Base-by-base conservation (phyloP, 2,329 filamentous ascomycete genomes). In the Aspergillus thermomutatus region DNA sequence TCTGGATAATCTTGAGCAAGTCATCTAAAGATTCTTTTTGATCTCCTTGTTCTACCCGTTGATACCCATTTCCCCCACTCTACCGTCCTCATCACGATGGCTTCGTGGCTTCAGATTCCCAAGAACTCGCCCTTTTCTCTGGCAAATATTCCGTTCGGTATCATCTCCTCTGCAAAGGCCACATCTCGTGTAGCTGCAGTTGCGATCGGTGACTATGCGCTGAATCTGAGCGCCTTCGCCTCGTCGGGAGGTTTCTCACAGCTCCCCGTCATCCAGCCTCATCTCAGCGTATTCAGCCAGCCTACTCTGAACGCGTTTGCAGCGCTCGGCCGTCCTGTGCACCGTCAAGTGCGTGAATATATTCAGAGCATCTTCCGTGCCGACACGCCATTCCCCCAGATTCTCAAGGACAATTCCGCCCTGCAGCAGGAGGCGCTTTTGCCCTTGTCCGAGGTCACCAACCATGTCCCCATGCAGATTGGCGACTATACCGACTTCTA, bases 401-500 rank as follows among this genome's bases (percentile, higher is more conserved):
- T 90, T 1, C 76, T 92, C 25, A 84, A 84, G 66, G 80, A 86
- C 55, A 89, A 92, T 66, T 69, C 72, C 2, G 65, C 73, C 0
- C 74, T 90, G 19, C 83, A 84, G 57, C 76, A 83, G 55, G 75
- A 80, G 53, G 83, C 81, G 0, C 72, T 93, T 11, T 59, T 91
- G 3, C 82, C 81, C 0, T 80, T 86, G 49, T 77, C 79, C 4
- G 76, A 84, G 21, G 83, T 87, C 50, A 83, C 79, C 60, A 86
- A 82, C 68, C 88, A 92, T 66, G 68, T 93, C 7, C 90, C 90
- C 2, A 86, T 94, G 83, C 79, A 81, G 54, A 91, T 93, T 64
- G 88, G 89, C 26, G 90, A 93, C 71, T 94, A 93, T 72, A 91
- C 90, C 1, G 90, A 94, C 73, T 94, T 94, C 77, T 94, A 91